Conservation (phyloP, 192 early-diverging fungal genomes). For the Coemansia sp. region DNA sequence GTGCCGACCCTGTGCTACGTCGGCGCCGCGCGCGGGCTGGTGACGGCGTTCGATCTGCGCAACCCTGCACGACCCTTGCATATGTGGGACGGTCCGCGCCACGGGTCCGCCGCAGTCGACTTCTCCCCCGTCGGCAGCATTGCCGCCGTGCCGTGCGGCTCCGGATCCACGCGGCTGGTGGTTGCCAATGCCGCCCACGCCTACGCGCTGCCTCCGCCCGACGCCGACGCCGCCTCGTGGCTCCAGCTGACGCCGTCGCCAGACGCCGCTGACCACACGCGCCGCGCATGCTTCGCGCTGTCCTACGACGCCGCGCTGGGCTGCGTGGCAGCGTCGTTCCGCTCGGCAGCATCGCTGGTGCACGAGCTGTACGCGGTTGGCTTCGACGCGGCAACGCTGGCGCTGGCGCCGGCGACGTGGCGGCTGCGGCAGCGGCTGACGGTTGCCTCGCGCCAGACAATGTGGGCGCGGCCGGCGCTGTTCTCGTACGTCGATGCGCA, state of each 20-base stretch:
- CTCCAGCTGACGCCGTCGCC: conserved; percentile 12
- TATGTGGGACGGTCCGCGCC: conserved; percentile 19
- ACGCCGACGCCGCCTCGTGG: conserved; percentile 16
- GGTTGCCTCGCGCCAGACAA: conserved; percentile 29
- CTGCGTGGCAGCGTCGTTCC: conserved; percentile 36
- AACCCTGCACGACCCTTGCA: conserved; percentile 3
- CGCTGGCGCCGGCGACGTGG: neutral
- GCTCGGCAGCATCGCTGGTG: conserved; percentile 10
- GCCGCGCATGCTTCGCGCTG: conserved; percentile 35
- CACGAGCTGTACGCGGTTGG: conserved; percentile 28
- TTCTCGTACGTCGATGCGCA: conserved; percentile 20
- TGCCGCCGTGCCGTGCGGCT: conserved; percentile 4
- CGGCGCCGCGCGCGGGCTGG: conserved; percentile 15
- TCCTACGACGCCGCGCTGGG: conserved; percentile 11
- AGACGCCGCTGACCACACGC: neutral
- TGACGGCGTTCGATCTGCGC: conserved; percentile 38
- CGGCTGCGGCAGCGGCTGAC: conserved; percentile 5
- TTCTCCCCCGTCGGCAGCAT: conserved; percentile 37
- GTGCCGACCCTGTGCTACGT: conserved; percentile 22
- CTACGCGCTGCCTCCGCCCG: conserved; percentile 21
- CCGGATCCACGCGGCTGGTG: conserved; percentile 7
- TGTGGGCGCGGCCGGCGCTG: conserved; percentile 28
- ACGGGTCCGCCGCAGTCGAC: conserved; percentile 9
- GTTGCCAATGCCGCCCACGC: conserved; percentile 34
- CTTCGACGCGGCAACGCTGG: neutral